A percentile compares a stretch with the other conserved stretches of the same genome.
phyloP scores from a whole-genome alignment of 2,329 filamentous ascomycete genomes.

The Onygena corvina region DNA sequence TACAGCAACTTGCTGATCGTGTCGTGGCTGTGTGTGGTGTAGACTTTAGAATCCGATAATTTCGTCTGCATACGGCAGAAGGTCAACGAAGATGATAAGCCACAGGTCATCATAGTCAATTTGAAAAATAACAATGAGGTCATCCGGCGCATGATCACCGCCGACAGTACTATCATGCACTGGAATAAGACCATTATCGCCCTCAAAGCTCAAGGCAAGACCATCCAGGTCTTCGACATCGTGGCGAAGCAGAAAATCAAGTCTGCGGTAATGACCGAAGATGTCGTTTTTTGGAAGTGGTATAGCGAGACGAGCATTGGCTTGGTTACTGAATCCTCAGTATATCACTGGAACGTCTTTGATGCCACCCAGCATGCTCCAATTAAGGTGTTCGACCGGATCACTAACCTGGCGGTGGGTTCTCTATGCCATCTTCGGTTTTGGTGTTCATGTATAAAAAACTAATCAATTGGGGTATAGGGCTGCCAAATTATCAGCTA shows the following conservation, averaged over 20 bases:
- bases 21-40: slow-evolving; percentile 4
- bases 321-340: slow-evolving; percentile 76
- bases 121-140: slow-evolving; percentile 96
- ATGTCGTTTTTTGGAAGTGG: slow-evolving; percentile 99
- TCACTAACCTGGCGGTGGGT: slow-evolving; percentile 73
- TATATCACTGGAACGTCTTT: slow-evolving; percentile 97
- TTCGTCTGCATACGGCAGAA: slow-evolving; percentile 96
- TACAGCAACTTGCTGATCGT: slow-evolving; percentile 8
- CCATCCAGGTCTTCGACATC: slow-evolving; percentile 95
- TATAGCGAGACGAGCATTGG: slow-evolving; percentile 80
- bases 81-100: slow-evolving; percentile 67
- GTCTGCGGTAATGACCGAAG: slow-evolving; percentile 90
- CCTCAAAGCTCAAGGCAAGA: slow-evolving; percentile 84
- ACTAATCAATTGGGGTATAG: slow-evolving; percentile 34
- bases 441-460: background rate
- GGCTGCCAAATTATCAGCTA: slow-evolving; percentile 99
- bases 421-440: slow-evolving; percentile 8
- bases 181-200: slow-evolving; percentile 93
- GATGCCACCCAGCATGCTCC: slow-evolving; percentile 67
- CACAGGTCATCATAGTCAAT: slow-evolving; percentile 94
- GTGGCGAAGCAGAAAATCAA: slow-evolving; percentile 90
- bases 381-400: slow-evolving; percentile 87
- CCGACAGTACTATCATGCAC: slow-evolving; percentile 99
- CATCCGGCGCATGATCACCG: slow-evolving; percentile 89
- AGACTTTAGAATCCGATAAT: slow-evolving; percentile 97